Percentiles rank a stretch among this genome's conserved stretches.
Conservation (phyloP, 208 protist genomes). For the Acanthamoeba lugdunensis region DNA sequence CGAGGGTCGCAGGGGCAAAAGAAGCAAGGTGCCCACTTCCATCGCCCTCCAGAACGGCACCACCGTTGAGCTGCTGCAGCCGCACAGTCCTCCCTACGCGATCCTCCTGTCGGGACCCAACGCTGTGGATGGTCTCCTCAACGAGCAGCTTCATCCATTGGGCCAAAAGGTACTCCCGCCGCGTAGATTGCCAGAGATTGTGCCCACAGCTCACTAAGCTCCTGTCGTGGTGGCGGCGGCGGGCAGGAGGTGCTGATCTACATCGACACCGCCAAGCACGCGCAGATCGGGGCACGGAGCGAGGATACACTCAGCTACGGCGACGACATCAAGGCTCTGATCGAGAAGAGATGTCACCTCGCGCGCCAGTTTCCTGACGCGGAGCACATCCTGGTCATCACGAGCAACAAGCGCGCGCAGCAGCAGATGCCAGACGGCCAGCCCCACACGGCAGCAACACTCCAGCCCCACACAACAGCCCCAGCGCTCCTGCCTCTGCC, state of each 20-base stretch:
- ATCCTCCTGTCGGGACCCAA: background rate
- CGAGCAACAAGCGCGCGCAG: background rate
- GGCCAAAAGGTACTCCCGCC: background rate
- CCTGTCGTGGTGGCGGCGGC: background rate
- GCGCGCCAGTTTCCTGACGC: background rate
- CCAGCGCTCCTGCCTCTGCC: no score
- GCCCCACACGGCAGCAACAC: background rate
- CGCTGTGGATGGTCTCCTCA: background rate
- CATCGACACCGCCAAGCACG: background rate
- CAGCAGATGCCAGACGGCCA: background rate
- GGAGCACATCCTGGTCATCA: constrained; percentile 7
- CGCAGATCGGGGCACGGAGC: background rate
- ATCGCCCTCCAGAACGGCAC: background rate
- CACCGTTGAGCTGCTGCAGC: no score
- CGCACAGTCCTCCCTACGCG: background rate
- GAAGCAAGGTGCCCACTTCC: no score
- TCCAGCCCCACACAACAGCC: background rate
- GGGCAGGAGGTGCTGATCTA: background rate
- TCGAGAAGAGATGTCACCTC: background rate
- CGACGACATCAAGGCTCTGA: background rate
- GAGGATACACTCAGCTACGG: background rate
- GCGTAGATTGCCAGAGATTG: no score
- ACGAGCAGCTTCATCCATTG: background rate
- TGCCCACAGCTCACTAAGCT: background rate
- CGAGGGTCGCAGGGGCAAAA: no score